These are phyloP conservation scores for Talaromyces marneffei DNA, from an alignment of 2,329 filamentous ascomycete genomes.

Conservation along the genomic window DNA sequence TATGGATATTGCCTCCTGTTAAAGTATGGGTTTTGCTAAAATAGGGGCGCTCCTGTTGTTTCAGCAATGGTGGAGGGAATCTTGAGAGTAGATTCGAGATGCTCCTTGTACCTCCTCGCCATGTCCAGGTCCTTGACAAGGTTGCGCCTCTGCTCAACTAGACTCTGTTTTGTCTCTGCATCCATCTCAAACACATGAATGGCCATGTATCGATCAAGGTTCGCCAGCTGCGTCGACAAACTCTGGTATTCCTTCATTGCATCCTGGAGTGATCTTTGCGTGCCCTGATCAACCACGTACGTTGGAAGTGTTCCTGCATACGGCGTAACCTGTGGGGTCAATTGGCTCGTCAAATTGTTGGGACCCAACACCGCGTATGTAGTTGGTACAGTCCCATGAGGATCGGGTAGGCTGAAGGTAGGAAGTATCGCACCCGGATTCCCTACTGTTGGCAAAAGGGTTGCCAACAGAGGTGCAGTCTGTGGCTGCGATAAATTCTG, in stretches of 20 bases:
- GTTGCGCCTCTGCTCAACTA: conserved; percentile 33
- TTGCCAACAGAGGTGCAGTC: conserved; percentile 12
- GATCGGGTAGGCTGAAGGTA: not conserved
- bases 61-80: not conserved
- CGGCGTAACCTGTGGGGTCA: not conserved
- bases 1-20: not conserved
- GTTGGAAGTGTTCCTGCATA: conserved; percentile 13
- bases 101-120: conserved; percentile 32
- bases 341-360: not conserved
- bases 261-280: conserved; percentile 25
- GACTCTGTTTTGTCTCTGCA: conserved; percentile 26
- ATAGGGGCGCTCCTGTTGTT: not conserved
- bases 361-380: conserved; percentile 12
- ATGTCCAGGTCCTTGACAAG: conserved; percentile 35
- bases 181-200: conserved; percentile 35
- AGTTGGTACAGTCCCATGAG: not conserved
- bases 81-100: conserved; percentile 25
- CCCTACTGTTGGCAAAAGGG: conserved; percentile 4
- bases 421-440: not conserved
- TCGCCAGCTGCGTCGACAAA: conserved; percentile 29
- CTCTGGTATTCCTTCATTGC: conserved; percentile 25
- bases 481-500: conserved; percentile 14
- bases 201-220: conserved; percentile 36
- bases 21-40: not conserved
- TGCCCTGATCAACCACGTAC: conserved; percentile 14